Percentiles rank a stretch among this genome's conserved stretches.
phyloP scores from a whole-genome alignment of 805 yeast genomes.

The Lipomyces kockii region DNA sequence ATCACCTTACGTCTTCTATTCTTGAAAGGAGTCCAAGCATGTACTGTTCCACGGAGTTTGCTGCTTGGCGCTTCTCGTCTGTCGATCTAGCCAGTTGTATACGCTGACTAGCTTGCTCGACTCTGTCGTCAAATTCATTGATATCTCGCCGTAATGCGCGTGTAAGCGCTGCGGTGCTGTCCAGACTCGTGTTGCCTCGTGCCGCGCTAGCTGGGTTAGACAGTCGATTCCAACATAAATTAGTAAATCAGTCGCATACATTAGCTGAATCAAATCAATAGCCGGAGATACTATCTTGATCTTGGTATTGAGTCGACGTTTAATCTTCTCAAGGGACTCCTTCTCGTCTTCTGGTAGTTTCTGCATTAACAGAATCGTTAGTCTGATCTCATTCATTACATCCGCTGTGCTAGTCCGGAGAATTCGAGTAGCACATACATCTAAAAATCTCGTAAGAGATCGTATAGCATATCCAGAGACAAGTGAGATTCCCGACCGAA shows the following conservation, averaged over 20 bases:
- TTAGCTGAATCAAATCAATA: conserved; percentile 66
- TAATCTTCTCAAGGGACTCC: conserved; percentile 49
- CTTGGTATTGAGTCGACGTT: conserved; percentile 57
- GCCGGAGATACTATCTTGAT: conserved; percentile 67
- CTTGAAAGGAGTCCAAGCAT: conserved; percentile 55
- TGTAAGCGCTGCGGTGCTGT: conserved; percentile 59
- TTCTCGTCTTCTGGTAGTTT: conserved; percentile 57
- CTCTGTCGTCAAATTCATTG: conserved; percentile 57
- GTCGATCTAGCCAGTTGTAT: conserved; percentile 38
- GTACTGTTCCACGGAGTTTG: conserved; percentile 54
- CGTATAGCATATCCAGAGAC: conserved; percentile 76
- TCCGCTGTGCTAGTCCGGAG: conserved; percentile 26
- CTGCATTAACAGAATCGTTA: conserved; percentile 9
- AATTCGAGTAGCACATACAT: conserved; percentile 35
- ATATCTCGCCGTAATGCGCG: conserved; percentile 61
- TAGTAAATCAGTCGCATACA: conserved; percentile 36
- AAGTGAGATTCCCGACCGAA: conserved; percentile 72
- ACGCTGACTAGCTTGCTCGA: conserved; percentile 49
- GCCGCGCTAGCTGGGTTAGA: conserved; percentile 48
- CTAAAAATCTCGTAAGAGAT: conserved; percentile 62
- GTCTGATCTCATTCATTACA: neutral
- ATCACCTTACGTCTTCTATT: conserved; percentile 55
- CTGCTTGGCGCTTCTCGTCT: conserved; percentile 46
- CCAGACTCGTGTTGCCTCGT: conserved; percentile 63
- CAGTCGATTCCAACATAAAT: neutral